Evolutionary conservation across 208 protist species (phyloP).

Genomic region (Sergeia podlipaevii): DNA sequence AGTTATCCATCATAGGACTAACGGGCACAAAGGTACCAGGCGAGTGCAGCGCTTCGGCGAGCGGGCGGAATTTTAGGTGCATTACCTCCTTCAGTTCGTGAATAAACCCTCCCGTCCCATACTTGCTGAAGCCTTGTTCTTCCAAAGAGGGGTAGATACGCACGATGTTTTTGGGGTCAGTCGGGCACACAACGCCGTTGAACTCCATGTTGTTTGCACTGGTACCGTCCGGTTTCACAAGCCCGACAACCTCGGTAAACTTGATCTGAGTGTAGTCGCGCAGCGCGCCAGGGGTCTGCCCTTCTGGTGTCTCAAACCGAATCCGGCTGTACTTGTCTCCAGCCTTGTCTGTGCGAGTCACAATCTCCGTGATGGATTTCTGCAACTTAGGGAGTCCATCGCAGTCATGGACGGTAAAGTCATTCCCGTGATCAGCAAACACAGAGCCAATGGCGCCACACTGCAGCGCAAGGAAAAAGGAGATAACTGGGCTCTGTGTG

Average conservation of each 20-base stretch:
- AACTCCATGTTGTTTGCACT: slow-evolving; percentile 67
- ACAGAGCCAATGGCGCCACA: slow-evolving; percentile 63
- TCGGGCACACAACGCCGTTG: slow-evolving; percentile 69
- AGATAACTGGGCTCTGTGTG: slow-evolving; percentile 43
- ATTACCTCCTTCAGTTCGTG: slow-evolving; percentile 79
- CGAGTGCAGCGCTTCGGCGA: slow-evolving; percentile 42
- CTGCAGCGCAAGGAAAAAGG: slow-evolving; percentile 78
- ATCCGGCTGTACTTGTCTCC: slow-evolving; percentile 68
- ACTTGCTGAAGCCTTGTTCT: slow-evolving; percentile 55
- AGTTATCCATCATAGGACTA: slow-evolving; percentile 85
- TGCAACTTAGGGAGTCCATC: slow-evolving; percentile 80
- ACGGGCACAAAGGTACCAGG: slow-evolving; percentile 73
- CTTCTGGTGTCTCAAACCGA: slow-evolving; percentile 82
- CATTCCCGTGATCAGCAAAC: slow-evolving; percentile 77
- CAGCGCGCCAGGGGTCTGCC: slow-evolving; percentile 72
- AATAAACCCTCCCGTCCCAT: slow-evolving; percentile 82
- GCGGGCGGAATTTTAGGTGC: slow-evolving; percentile 46
- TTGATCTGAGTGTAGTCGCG: slow-evolving; percentile 86
- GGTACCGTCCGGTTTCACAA: slow-evolving; percentile 48
- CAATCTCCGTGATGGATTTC: slow-evolving; percentile 66
- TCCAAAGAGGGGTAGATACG: slow-evolving; percentile 85
- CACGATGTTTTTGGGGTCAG: slow-evolving; percentile 71
- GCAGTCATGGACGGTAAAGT: slow-evolving; percentile 75
- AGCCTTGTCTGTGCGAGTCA: slow-evolving; percentile 49
- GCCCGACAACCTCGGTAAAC: slow-evolving; percentile 77